These are phyloP conservation scores for Solanum chiquidenum DNA, from an alignment of 257 asterid genomes.

Conservation along the genomic window DNA sequence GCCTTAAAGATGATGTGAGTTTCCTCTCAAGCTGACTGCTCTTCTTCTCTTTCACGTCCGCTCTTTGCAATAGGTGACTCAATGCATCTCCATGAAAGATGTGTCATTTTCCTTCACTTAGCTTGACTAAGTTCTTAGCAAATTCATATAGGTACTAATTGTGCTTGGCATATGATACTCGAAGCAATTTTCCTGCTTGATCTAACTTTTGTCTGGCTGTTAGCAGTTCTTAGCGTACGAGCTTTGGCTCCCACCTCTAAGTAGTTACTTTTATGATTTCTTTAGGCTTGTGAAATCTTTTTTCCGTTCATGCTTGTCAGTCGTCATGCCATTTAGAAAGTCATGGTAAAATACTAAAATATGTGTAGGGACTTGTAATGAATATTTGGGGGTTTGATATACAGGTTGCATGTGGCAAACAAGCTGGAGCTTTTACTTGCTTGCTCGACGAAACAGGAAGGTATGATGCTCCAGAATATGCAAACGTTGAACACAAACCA, in stretches of 20 bases:
- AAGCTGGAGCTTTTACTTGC: constrained; percentile 78
- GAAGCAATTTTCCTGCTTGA: neutral
- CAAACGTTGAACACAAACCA: constrained; percentile 48
- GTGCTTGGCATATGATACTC: neutral
- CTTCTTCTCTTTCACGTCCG: neutral
- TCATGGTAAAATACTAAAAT: neutral
- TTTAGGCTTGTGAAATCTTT: neutral
- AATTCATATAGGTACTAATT: neutral
- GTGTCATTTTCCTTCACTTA: neutral
- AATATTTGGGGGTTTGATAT: neutral
- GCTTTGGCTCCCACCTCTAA: neutral
- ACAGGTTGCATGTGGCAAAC: constrained; percentile 90
- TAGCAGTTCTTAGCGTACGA: neutral
- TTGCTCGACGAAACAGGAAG: constrained; percentile 92
- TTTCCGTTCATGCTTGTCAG: neutral
- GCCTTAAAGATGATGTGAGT: constrained; percentile 89
- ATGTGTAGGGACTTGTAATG: neutral
- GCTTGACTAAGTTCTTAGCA: neutral
- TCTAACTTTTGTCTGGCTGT: no score
- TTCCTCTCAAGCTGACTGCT: neutral
- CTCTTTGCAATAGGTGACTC: neutral
- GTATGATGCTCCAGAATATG: constrained; percentile 56
- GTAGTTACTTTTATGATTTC: neutral
- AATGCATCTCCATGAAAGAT: neutral
- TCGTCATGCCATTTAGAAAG: neutral